These are phyloP conservation scores for Hypoxylon trugodes DNA, from an alignment of 495 filamentous ascomycete species.

Conservation along the genomic window DNA sequence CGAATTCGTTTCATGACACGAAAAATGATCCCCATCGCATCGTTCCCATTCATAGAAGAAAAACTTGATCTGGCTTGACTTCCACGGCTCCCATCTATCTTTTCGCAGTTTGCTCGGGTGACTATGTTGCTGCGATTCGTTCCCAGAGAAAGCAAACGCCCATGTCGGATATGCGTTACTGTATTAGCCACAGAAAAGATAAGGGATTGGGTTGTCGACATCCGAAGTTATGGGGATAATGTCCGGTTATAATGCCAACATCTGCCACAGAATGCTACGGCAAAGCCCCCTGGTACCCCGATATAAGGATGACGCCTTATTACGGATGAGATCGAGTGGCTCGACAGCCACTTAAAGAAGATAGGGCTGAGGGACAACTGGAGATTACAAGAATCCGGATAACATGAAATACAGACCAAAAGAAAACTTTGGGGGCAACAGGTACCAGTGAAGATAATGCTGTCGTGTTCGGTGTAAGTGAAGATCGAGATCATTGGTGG, in stretches of 20 bases:
- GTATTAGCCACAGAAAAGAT: background rate
- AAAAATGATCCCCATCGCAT: background rate
- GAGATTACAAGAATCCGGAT: background rate
- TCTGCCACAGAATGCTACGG: constrained; percentile 3
- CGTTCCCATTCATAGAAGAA: background rate
- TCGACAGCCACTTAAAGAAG: background rate
- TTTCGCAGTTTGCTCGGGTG: constrained; percentile 3
- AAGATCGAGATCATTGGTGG: constrained; percentile 31
- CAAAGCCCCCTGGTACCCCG: constrained; percentile 20
- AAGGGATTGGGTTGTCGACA: background rate
- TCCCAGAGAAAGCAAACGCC: background rate
- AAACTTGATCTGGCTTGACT: background rate
- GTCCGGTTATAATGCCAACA: constrained; percentile 7
- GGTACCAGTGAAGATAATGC: constrained; percentile 30
- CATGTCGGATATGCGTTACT: constrained; percentile 8
- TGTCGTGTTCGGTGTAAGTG: constrained; percentile 40
- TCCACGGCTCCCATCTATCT: background rate
- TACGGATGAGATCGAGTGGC: constrained; percentile 9
- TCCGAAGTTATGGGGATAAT: background rate
- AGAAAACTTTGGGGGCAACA: constrained; percentile 12
- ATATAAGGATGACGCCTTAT: constrained; percentile 9
- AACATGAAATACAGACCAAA: constrained; percentile 7
- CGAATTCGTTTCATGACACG: constrained; percentile 8
- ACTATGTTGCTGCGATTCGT: constrained; percentile 7
- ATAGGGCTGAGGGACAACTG: constrained; percentile 7